A percentile compares a stretch with the other conserved stretches of the same genome.
These are phyloP conservation scores for Spathaspora sp. DNA, from an alignment of 805 yeast species.

Conservation along the genomic window DNA sequence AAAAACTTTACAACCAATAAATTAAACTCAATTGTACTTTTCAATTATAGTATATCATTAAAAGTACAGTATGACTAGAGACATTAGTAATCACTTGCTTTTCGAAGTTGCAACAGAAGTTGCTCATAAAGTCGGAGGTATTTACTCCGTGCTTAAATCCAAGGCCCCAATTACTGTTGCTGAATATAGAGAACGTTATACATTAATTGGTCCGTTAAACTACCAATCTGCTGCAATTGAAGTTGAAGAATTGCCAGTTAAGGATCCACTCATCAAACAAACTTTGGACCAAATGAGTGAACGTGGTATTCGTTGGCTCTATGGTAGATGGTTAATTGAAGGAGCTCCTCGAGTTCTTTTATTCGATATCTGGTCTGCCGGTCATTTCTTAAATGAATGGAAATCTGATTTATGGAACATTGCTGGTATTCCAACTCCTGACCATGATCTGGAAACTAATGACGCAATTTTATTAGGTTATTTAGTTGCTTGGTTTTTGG, in stretches of 20 bases:
- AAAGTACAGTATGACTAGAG: constrained; percentile 58
- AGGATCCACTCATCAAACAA: constrained; percentile 50
- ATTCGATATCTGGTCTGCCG: constrained; percentile 81
- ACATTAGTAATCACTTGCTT: constrained; percentile 79
- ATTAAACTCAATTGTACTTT: background rate
- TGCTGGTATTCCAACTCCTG: constrained; percentile 93
- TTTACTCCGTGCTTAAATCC: constrained; percentile 92
- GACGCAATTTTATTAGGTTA: constrained; percentile 93
- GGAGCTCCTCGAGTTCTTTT: constrained; percentile 93
- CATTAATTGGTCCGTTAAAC: constrained; percentile 83
- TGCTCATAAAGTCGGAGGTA: constrained; percentile 97
- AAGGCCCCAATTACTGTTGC: constrained; percentile 96
- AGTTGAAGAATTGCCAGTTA: constrained; percentile 69
- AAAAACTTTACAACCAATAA: background rate
- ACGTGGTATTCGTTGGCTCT: constrained; percentile 77
- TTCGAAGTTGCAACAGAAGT: constrained; percentile 97
- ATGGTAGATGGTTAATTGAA: constrained; percentile 96
- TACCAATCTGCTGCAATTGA: constrained; percentile 70
- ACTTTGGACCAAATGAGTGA: constrained; percentile 75
- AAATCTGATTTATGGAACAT: constrained; percentile 86
- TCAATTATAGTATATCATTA: background rate
- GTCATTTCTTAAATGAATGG: constrained; percentile 78
- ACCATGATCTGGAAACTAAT: constrained; percentile 80
- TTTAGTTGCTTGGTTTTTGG: constrained; percentile 94
- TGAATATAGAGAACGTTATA: constrained; percentile 84